A percentile compares a stretch with the other conserved stretches of the same genome.
Evolutionary conservation across 345 rosid species (phyloP).

Genomic region (Physaria fendleri): DNA sequence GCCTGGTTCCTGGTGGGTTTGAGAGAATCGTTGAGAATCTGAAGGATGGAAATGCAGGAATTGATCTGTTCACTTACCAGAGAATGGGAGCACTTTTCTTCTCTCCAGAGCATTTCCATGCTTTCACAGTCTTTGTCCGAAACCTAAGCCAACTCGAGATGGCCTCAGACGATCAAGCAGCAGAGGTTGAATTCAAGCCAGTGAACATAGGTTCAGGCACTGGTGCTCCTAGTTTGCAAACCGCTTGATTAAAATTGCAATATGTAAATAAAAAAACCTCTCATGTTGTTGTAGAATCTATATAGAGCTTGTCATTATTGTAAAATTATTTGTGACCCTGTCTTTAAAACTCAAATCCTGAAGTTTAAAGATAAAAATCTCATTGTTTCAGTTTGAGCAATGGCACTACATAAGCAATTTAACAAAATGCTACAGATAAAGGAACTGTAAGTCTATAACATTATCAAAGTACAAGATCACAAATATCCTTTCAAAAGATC

Average conservation of each 20-base stretch:
- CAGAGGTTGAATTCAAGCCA: not conserved
- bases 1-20: constrained; percentile 40
- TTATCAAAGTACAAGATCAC: not conserved
- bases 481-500: not conserved
- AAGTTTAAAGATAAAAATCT: not conserved
- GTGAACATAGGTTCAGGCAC: constrained; percentile 12
- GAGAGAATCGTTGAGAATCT: constrained; percentile 60
- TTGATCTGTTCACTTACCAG: constrained; percentile 67
- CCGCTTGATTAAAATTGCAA: constrained; percentile 13
- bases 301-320: not conserved
- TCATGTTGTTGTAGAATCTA: not conserved
- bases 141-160: constrained; percentile 44
- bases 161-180: constrained; percentile 59
- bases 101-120: constrained; percentile 87
- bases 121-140: constrained; percentile 63
- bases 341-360: not conserved
- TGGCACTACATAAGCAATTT: not conserved
- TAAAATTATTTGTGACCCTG: not conserved
- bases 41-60: constrained; percentile 30
- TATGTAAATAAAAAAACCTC: constrained; percentile 16
- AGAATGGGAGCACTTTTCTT: constrained; percentile 97
- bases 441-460: not conserved
- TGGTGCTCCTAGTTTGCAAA: constrained; percentile 29
- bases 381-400: not conserved
- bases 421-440: not conserved